phyloP scores from a whole-genome alignment of 1,284 basidiomycete species.

The Anthracocystis walkeri region DNA sequence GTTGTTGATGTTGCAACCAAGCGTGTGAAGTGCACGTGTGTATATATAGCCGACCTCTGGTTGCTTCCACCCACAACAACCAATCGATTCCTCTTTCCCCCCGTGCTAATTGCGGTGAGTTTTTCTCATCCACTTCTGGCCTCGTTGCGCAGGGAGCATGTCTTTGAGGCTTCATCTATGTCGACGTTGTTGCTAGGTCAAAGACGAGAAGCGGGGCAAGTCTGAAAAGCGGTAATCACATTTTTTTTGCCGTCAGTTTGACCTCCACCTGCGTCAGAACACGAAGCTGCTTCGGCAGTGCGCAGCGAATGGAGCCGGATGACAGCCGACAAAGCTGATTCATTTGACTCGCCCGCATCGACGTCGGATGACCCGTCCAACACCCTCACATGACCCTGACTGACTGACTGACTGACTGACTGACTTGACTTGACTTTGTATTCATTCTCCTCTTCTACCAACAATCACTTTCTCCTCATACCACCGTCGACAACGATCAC shows the following conservation, averaged over 20 bases:
- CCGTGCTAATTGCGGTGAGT: too few relatives aligned
- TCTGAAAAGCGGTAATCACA: too few relatives aligned
- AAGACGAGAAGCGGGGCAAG: too few relatives aligned
- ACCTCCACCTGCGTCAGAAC: neutral
- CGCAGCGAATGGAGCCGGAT: neutral
- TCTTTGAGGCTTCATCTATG: too few relatives aligned
- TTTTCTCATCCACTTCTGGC: too few relatives aligned
- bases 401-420: neutral
- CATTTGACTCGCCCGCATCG: neutral
- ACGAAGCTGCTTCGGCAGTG: neutral
- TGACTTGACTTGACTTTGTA: neutral
- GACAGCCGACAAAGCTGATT: constrained; percentile 5
- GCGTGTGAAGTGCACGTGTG: neutral
- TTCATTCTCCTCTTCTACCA: neutral
- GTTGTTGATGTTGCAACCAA: neutral
- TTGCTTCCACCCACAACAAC: too few relatives aligned
- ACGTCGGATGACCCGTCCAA: constrained; percentile 5
- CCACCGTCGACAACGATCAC: neutral
- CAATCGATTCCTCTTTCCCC: too few relatives aligned
- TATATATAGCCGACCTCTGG: neutral
- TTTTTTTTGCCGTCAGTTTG: neutral
- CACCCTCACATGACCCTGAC: neutral
- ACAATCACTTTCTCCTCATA: neutral
- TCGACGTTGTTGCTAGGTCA: too few relatives aligned
- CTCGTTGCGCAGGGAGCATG: too few relatives aligned